Percentiles rank a stretch among this genome's conserved stretches.
These are phyloP conservation scores for Phytophthora cactorum DNA, from an alignment of 352 stramenopile genomes.

Conservation along the genomic window DNA sequence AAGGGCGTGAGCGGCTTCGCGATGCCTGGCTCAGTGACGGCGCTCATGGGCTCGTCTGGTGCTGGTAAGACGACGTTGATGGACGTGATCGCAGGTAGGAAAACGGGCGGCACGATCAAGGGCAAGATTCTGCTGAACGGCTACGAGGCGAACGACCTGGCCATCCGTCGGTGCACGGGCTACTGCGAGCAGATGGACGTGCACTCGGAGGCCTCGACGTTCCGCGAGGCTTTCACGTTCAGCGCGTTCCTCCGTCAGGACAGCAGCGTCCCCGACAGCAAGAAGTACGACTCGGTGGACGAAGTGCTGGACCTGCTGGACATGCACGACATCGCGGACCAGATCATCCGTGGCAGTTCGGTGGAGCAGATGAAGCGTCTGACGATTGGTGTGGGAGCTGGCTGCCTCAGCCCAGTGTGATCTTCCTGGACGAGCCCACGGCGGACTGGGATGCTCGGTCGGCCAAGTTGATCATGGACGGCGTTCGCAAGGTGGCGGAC, in stretches of 20 bases:
- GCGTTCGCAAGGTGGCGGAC: constrained; percentile 78
- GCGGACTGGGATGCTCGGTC: constrained; percentile 71
- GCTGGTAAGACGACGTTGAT: too few species aligned
- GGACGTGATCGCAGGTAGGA: too few species aligned
- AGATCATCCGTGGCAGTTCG: constrained; percentile 42
- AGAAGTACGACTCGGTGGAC: constrained; percentile 44
- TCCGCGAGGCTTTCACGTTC: constrained; percentile 89
- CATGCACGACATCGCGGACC: constrained; percentile 43
- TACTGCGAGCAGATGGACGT: constrained; percentile 50
- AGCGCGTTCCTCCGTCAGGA: constrained; percentile 76
- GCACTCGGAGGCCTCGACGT: constrained; percentile 28
- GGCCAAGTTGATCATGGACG: constrained; percentile 78
- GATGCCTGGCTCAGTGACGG: too few species aligned
- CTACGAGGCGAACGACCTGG: too few species aligned
- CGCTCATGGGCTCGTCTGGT: too few species aligned
- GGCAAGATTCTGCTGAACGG: too few species aligned
- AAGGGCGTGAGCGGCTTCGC: too few species aligned
- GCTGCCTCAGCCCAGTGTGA: constrained; percentile 73
- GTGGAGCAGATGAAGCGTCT: constrained; percentile 49
- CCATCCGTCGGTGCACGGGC: constrained; percentile 23
- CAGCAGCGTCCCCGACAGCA: constrained; percentile 26
- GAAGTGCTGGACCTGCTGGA: constrained; percentile 43
- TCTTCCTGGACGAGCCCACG: constrained; percentile 81
- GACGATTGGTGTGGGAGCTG: constrained; percentile 72
- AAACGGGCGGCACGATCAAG: too few species aligned